phyloP scores from a whole-genome alignment of 2,329 filamentous ascomycete genomes.

The Penicillium sp. region DNA sequence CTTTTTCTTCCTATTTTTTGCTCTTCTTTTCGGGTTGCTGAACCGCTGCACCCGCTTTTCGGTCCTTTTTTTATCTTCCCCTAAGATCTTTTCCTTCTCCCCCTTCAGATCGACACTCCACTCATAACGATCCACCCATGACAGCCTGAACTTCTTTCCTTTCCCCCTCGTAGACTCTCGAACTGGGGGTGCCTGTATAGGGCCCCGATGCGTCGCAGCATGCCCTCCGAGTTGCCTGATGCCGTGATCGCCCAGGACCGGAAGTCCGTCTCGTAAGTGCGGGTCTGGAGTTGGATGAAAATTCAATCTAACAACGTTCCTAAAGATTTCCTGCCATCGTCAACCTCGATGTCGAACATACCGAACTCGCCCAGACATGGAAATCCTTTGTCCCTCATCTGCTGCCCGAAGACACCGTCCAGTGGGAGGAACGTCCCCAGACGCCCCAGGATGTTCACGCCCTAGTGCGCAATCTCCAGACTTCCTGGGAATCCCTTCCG shows the following conservation, averaged over 20 bases:
- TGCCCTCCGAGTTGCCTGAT: slow-evolving; percentile 13
- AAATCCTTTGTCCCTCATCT: slow-evolving; percentile 32
- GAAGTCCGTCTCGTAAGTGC: slow-evolving; percentile 27
- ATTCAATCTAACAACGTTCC: not conserved
- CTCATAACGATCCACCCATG: slow-evolving; percentile 18
- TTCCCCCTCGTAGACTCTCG: not conserved
- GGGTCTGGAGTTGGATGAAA: not conserved
- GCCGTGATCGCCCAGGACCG: slow-evolving; percentile 12
- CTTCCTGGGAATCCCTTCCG: slow-evolving; percentile 26
- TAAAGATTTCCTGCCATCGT: slow-evolving; percentile 28
- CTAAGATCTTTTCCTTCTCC: slow-evolving; percentile 1
- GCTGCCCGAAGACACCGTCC: slow-evolving; percentile 25
- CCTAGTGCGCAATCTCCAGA: slow-evolving; percentile 27
- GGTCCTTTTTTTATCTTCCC: slow-evolving; percentile 10
- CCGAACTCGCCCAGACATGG: slow-evolving; percentile 36
- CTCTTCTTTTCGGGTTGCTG: not conserved
- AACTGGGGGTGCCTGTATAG: slow-evolving; percentile 8
- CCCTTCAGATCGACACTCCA: slow-evolving; percentile 16
- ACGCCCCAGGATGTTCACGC: slow-evolving; percentile 26
- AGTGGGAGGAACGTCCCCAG: slow-evolving; percentile 27
- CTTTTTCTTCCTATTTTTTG: too few relatives aligned
- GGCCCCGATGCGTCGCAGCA: slow-evolving; percentile 18
- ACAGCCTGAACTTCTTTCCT: slow-evolving; percentile 9
- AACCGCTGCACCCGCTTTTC: slow-evolving; percentile 20
- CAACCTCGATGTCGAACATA: slow-evolving; percentile 37